Base-by-base conservation (phyloP, 2,329 filamentous ascomycete species). In the Alternaria sp. region DNA sequence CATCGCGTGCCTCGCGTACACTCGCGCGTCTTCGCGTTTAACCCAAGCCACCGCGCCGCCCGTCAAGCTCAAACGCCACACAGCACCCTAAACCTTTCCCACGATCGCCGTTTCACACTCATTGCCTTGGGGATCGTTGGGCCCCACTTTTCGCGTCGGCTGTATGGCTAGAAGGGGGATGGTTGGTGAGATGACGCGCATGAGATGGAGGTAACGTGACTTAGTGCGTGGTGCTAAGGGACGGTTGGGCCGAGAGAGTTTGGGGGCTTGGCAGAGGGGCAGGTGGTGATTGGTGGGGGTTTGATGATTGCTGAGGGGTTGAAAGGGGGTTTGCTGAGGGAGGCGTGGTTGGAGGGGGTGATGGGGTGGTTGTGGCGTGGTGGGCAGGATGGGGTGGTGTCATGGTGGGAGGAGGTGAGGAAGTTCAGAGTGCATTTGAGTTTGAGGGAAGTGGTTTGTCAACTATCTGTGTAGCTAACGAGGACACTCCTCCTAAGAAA, bases 141-240 rank as follows among this genome's bases (percentile, higher is more conserved):
- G 21, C 49, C 9, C 49, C 49, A n/a, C 49, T 52, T 52, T 36
- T 52, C 9, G 28, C 7, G 21, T 40, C 26, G 30, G 51, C 50
- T 49, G 51, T 47, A 46, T 26, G 36, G 32, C 46, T 56, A 15
- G n/a, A 52, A 59, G 12, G 12, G 55, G 58, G 17, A 26, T 60
- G 46, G 36, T 28, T 40, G 17, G 58, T 6, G 46, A 36, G 51
- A 68, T 70, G 67, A 68, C 63, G 61, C 50, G 67, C 66, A 70
- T 66, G 61, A 59, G 36, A 1, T 30, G 13, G 9, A n/a, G 52
- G 57, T 70, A 66, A 63, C 55, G 67, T 70, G 67, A 70, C 59
- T 60, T 67, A 57, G 62, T 44, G 52, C 13, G 40, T 12, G 58
- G 47, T 21, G 49, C 43, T 57, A 43, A 46, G 40, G 30, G 9